Evolutionary conservation across 805 yeast species (phyloP).

Genomic region (Wickerhamomyces bovis): DNA sequence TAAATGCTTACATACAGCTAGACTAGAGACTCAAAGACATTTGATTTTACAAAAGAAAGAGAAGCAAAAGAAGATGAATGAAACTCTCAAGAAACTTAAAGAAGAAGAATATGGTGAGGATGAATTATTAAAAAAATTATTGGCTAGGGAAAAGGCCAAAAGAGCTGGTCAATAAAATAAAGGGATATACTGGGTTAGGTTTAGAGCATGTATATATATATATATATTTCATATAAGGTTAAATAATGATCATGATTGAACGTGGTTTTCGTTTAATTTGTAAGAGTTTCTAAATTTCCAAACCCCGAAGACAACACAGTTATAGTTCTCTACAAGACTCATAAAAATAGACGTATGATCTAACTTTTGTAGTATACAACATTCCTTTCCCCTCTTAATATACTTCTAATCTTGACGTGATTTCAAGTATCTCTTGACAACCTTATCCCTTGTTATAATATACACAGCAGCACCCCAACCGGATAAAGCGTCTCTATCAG

Average conservation of each 20-base stretch:
- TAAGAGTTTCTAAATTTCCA: no score
- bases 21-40: slow-evolving; percentile 56
- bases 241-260: not conserved
- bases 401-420: slow-evolving; percentile 82
- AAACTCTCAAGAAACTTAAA: slow-evolving; percentile 52
- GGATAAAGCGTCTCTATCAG: slow-evolving; percentile 92
- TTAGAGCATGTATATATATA: not conserved
- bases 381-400: not conserved
- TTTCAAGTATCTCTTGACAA: slow-evolving; percentile 77
- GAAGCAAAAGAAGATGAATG: slow-evolving; percentile 48
- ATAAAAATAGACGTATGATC: not conserved
- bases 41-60: slow-evolving; percentile 46
- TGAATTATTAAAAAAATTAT: slow-evolving; percentile 56
- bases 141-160: slow-evolving; percentile 46
- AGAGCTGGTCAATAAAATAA: slow-evolving; percentile 18
- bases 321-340: not conserved
- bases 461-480: slow-evolving; percentile 99
- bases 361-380: not conserved
- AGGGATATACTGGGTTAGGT: not conserved
- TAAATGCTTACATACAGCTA: slow-evolving; percentile 73
- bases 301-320: no score
- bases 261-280: no score
- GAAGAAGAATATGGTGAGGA: slow-evolving; percentile 82
- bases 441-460: slow-evolving; percentile 86
- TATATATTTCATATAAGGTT: not conserved